These are phyloP conservation scores for Clavulina sp. DNA, from an alignment of 768 basidiomycete genomes.

Conservation along the genomic window DNA sequence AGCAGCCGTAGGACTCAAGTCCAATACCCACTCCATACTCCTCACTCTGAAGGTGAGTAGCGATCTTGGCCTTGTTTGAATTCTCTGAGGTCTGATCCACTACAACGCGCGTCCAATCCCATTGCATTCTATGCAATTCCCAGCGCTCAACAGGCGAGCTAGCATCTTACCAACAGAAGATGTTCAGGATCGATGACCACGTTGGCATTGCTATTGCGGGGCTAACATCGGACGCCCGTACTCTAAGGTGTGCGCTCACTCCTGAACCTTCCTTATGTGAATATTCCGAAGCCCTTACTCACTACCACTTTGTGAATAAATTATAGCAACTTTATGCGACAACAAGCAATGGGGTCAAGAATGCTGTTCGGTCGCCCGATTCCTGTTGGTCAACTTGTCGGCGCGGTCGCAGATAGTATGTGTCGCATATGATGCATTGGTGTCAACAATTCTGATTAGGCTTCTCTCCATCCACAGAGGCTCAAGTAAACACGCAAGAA, in stretches of 20 bases:
- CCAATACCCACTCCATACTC: conserved; percentile 85
- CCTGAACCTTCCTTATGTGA: neutral
- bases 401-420: conserved; percentile 87
- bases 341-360: conserved; percentile 87
- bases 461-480: conserved; percentile 37
- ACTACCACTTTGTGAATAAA: neutral
- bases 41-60: conserved; percentile 72
- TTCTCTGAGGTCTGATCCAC: neutral
- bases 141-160: conserved; percentile 96
- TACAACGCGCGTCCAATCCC: no score
- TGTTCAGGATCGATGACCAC: conserved; percentile 99
- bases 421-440: conserved; percentile 14
- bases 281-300: neutral
- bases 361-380: conserved; percentile 94
- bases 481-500: conserved; percentile 96
- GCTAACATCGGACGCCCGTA: conserved; percentile 95
- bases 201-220: conserved; percentile 99
- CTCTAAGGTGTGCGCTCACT: conserved; percentile 54
- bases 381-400: conserved; percentile 85
- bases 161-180: conserved; percentile 99
- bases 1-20: conserved; percentile 91
- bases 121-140: neutral
- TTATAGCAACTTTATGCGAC: conserved; percentile 92
- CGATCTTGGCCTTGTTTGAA: neutral
- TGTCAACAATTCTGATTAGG: conserved; percentile 1